A percentile compares a stretch with the other conserved stretches of the same genome.
phyloP scores from a whole-genome alignment of 495 filamentous ascomycete genomes.

The Tuber aestivum region DNA sequence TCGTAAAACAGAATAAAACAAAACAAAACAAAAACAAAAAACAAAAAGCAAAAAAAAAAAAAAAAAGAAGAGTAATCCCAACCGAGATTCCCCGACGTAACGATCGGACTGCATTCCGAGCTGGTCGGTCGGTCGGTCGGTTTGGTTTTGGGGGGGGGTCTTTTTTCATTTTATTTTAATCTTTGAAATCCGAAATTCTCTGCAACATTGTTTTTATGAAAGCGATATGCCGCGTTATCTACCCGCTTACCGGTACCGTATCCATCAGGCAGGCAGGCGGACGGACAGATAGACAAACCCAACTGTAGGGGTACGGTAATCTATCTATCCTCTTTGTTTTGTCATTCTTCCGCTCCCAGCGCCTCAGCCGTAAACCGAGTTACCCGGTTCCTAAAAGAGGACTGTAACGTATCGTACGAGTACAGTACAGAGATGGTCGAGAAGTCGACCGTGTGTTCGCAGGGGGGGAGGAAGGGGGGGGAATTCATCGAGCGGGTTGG shows the following conservation, averaged over 20 bases:
- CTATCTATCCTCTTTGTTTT: not conserved
- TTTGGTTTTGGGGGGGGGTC: too few relatives aligned
- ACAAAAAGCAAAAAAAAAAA: not conserved
- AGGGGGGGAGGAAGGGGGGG: not conserved
- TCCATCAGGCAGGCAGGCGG: not conserved
- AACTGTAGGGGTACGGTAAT: not conserved
- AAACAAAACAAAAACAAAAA: not conserved
- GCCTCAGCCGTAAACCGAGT: not conserved
- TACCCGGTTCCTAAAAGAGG: not conserved
- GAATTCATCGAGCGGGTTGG: too few relatives aligned
- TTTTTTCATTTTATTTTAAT: not conserved
- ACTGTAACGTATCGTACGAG: too few relatives aligned
- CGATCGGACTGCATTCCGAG: not conserved
- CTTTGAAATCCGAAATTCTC: too few relatives aligned
- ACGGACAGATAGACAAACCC: too few relatives aligned
- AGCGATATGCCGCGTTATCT: too few relatives aligned
- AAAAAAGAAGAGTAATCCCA: not conserved
- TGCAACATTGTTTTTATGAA: too few relatives aligned
- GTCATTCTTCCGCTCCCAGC: not conserved
- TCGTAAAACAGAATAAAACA: not conserved
- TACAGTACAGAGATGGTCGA: not conserved
- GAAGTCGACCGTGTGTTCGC: not conserved
- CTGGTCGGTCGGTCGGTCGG: too few relatives aligned
- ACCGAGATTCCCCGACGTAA: not conserved
- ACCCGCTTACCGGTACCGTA: not conserved